Evolutionary conservation across 1,139 yeast genomes (phyloP), one percentile per base, ranked within the genome.

Genomic region (Zygoascus hellenicus): DNA sequence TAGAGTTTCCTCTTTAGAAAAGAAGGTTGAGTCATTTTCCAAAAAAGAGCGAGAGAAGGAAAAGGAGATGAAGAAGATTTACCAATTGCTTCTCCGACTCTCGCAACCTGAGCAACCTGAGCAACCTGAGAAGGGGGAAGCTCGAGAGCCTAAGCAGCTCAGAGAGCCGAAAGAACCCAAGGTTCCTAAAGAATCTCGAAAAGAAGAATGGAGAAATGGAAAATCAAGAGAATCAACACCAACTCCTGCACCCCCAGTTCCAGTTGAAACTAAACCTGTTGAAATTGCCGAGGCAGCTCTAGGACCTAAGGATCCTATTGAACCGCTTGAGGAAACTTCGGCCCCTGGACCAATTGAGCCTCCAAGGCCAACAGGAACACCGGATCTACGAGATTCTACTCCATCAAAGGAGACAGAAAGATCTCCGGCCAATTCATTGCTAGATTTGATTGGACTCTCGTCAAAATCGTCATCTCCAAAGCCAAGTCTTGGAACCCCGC

Each of bases 1-100:
- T 41, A 47, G 36, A 40, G 38, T 51, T 10, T 45, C 40, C 35
- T 13, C 40, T 9, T 35, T 51, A 32, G 47, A 42, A 19, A 51
- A 48, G 22, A 42, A 45, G 41, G 13, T 50, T n/a, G 40, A 44
- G 7, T 15, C 31, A 17, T 32, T 30, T 7, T 2, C 29, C n/a
- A 28, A 11, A n/a, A 11, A 16, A 14, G 30, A 13, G n/a, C 19
- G 30, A 17, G 26, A 22, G 26, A 36, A 22, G 30, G 39, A 17
- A 3, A 36, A 36, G 39, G 14, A 22, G 26, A 22, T 22, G 26
- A 22, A 22, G 7, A 22, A 22, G 26, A 22, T 22, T 22, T 22
- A 22, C 26, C 26, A 22, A 22, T 22, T 22, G 26, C 26, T 22
- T 7, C 26, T 22, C 7, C 26, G 26, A 22, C 26, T 22, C 7